Percentiles rank a stretch among this genome's conserved stretches.
Evolutionary conservation across 108 stramenopile genomes (phyloP).

Genomic region (Parmales sp.): DNA sequence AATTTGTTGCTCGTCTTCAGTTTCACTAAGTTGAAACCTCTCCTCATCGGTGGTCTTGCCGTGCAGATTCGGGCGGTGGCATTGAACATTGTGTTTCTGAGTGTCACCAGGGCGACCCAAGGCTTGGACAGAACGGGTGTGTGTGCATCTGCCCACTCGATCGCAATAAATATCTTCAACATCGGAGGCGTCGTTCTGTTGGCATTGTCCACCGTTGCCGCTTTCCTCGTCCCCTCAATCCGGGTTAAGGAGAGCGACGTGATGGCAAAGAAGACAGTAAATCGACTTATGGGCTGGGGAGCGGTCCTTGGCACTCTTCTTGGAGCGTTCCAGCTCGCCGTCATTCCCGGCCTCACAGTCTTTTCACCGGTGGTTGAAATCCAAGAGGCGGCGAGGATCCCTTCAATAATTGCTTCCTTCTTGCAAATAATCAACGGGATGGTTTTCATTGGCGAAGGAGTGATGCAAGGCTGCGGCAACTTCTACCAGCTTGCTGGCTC

Average conservation of each 20-base stretch:
- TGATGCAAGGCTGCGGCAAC: conserved; percentile 54
- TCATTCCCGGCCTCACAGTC: conserved; percentile 58
- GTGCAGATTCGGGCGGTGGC: conserved; percentile 71
- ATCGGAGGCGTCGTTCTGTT: conserved; percentile 72
- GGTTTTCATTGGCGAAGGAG: conserved; percentile 74
- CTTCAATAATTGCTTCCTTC: conserved; percentile 61
- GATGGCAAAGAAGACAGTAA: conserved; percentile 35
- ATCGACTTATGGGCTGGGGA: conserved; percentile 74
- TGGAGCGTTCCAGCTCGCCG: conserved; percentile 38
- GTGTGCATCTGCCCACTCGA: conserved; percentile 69
- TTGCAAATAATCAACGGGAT: conserved; percentile 73
- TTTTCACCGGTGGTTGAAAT: conserved; percentile 72
- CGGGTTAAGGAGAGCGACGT: conserved; percentile 53
- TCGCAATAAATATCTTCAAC: conserved; percentile 76
- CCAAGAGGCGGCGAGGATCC: conserved; percentile 62
- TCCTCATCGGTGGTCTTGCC: conserved; percentile 63
- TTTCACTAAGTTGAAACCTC: conserved; percentile 45
- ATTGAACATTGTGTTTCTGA: conserved; percentile 68
- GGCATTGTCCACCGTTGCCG: conserved; percentile 65
- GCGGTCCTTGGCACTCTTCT: conserved; percentile 52
- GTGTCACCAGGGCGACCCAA: conserved; percentile 68
- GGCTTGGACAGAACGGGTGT: conserved; percentile 67
- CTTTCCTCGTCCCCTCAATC: conserved; percentile 69
- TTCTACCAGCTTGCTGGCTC: conserved; percentile 58
- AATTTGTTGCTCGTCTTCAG: conserved; percentile 50